Evolutionary conservation across 1,139 yeast genomes (phyloP).

Genomic region (Nadsonia commutata): DNA sequence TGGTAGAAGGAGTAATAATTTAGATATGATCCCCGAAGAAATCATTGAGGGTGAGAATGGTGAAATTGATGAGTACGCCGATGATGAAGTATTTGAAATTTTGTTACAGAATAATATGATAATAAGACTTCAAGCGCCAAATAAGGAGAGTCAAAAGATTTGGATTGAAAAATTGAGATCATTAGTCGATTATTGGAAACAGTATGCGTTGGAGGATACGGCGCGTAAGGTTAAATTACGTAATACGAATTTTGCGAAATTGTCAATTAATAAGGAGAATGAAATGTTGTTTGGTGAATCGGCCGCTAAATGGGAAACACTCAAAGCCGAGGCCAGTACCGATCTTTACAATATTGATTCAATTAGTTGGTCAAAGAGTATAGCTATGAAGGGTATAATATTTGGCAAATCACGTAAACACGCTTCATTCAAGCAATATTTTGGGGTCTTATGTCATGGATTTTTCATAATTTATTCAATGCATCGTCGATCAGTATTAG

Average conservation of each 20-base stretch:
- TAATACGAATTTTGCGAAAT: slow-evolving; percentile 30
- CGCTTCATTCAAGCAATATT: slow-evolving; percentile 44
- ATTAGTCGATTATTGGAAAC: slow-evolving; percentile 46
- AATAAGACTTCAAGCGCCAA: slow-evolving; percentile 46
- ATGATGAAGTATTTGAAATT: slow-evolving; percentile 36
- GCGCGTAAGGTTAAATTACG: slow-evolving; percentile 26
- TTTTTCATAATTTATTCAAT: slow-evolving; percentile 35
- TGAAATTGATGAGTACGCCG: slow-evolving; percentile 21
- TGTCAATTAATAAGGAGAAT: slow-evolving; percentile 40
- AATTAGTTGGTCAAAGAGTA: slow-evolving; percentile 42
- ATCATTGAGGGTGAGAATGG: slow-evolving; percentile 20
- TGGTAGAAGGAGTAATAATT: slow-evolving; percentile 1
- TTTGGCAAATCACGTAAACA: slow-evolving; percentile 60
- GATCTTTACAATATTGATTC: slow-evolving; percentile 40
- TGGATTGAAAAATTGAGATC: slow-evolving; percentile 46
- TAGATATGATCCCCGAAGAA: slow-evolving; percentile 13
- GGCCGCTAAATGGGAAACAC: slow-evolving; percentile 39
- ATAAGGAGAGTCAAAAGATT: slow-evolving; percentile 33
- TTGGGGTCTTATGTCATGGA: slow-evolving; percentile 58
- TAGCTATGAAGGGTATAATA: slow-evolving; percentile 45
- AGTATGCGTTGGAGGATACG: slow-evolving; percentile 31
- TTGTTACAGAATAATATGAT: slow-evolving; percentile 32
- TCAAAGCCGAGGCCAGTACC: slow-evolving; percentile 41
- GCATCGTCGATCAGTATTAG: slow-evolving; percentile 29
- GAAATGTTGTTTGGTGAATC: slow-evolving; percentile 44